phyloP scores from a whole-genome alignment of 148 eudicot species.

The Silene uniflora region DNA sequence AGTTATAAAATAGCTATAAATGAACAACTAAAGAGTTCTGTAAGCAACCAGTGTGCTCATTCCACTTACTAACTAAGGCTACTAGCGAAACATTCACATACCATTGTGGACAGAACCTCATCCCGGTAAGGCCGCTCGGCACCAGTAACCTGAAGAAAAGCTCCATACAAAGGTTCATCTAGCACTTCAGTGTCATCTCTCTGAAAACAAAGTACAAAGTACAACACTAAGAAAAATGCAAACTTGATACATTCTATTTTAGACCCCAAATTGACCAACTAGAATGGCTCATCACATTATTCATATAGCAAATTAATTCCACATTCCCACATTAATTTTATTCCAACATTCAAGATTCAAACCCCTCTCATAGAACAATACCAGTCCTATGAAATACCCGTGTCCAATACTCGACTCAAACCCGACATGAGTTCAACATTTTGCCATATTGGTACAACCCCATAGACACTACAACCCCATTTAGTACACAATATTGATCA shows the following conservation, averaged over 20 bases:
- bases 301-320: background rate
- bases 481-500: background rate
- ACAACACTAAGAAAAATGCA: background rate
- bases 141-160: constrained; percentile 63
- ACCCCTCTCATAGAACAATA: background rate
- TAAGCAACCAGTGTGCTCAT: background rate
- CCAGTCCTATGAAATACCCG: background rate
- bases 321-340: constrained; percentile 1
- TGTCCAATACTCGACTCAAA: background rate
- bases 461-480: background rate
- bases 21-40: too few relatives aligned
- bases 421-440: background rate
- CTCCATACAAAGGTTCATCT: constrained; percentile 89
- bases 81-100: constrained; percentile 20
- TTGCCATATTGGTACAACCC: too few relatives aligned
- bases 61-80: background rate
- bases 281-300: background rate
- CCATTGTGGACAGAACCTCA: constrained; percentile 65
- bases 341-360: too few relatives aligned
- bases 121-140: constrained; percentile 71
- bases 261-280: background rate
- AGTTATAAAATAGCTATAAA: too few relatives aligned
- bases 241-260: too few relatives aligned
- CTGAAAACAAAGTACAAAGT: constrained; percentile 32
- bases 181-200: constrained; percentile 90